Evolutionary conservation across 768 basidiomycete genomes (phyloP).

Genomic region (Mycena chlorophos): DNA sequence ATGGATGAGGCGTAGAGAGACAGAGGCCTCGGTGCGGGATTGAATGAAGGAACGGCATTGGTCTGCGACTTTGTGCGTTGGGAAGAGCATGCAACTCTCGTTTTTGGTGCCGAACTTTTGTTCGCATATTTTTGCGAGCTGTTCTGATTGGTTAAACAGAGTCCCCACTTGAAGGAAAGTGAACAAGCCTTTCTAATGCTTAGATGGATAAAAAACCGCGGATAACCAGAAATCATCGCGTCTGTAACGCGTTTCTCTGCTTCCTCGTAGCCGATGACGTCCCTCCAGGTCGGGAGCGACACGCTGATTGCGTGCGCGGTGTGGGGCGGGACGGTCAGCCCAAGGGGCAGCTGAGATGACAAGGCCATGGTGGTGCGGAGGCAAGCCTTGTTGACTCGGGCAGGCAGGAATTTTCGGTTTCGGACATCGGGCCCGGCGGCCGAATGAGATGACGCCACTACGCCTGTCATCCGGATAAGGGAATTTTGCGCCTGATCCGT

Average conservation of each 20-base stretch:
- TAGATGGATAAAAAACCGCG: conserved; percentile 89
- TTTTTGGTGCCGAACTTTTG: conserved; percentile 71
- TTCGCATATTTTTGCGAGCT: conserved; percentile 80
- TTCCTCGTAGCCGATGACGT: conserved; percentile 91
- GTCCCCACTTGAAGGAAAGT: neutral
- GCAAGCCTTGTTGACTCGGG: neutral
- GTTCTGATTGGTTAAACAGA: conserved; percentile 7
- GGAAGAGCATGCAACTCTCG: conserved; percentile 80
- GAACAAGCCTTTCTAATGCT: conserved; percentile 76
- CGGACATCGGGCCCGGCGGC: neutral
- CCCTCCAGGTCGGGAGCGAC: conserved; percentile 81
- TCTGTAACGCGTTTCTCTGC: conserved; percentile 78
- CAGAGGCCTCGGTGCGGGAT: conserved; percentile 43
- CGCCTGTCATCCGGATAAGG: too few species aligned
- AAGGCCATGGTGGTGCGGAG: neutral
- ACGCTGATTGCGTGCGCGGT: conserved; percentile 79
- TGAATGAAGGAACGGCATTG: conserved; percentile 75
- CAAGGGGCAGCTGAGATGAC: conserved; percentile 26
- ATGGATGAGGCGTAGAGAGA: conserved; percentile 61
- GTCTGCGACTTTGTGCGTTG: conserved; percentile 70
- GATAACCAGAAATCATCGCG: conserved; percentile 87
- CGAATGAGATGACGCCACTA: neutral
- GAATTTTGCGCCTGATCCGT: too few species aligned
- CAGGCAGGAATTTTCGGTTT: neutral
- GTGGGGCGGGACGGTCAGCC: conserved; percentile 48